A percentile compares a stretch with the other conserved stretches of the same genome.
These are phyloP conservation scores for Tremella fuciformis DNA, from an alignment of 768 basidiomycete genomes.

Conservation along the genomic window DNA sequence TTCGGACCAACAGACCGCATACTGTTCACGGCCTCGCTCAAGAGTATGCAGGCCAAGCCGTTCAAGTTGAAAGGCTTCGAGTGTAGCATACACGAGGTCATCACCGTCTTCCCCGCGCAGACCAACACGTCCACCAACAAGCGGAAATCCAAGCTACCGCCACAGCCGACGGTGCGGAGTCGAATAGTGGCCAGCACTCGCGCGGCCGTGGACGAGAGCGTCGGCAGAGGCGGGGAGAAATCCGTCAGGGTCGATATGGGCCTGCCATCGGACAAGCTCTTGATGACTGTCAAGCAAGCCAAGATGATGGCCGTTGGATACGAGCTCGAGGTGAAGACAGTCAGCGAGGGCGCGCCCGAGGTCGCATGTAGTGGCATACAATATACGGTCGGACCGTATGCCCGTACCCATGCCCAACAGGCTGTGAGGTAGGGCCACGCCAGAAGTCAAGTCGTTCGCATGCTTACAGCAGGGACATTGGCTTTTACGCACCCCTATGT, in stretches of 20 bases:
- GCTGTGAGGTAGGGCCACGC: conserved; percentile 40
- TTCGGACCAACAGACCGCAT: conserved; percentile 84
- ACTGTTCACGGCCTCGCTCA: conserved; percentile 66
- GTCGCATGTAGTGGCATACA: conserved; percentile 36
- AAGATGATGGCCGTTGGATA: conserved; percentile 73
- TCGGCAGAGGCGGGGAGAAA: conserved; percentile 70
- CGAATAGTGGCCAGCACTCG: conserved; percentile 54
- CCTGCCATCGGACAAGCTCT: conserved; percentile 65
- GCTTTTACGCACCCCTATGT: conserved; percentile 34
- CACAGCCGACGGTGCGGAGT: conserved; percentile 65
- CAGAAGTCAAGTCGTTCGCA: not conserved
- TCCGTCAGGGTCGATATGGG: conserved; percentile 59
- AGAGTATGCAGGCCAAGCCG: conserved; percentile 66
- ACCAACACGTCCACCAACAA: conserved; percentile 31
- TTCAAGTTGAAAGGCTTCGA: conserved; percentile 80
- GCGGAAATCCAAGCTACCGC: conserved; percentile 16
- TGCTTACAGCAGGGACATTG: conserved; percentile 31
- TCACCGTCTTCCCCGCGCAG: conserved; percentile 66
- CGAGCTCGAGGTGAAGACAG: conserved; percentile 69
- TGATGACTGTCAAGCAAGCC: conserved; percentile 72
- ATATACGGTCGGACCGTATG: conserved; percentile 41
- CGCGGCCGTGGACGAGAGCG: conserved; percentile 65
- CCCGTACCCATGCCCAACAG: conserved; percentile 33
- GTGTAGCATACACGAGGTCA: conserved; percentile 72
- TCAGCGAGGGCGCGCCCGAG: conserved; percentile 62